A percentile compares a stretch with the other conserved stretches of the same genome.
Evolutionary conservation across 139 green algal species (phyloP).

Genomic region (Chlorella vulgaris): DNA sequence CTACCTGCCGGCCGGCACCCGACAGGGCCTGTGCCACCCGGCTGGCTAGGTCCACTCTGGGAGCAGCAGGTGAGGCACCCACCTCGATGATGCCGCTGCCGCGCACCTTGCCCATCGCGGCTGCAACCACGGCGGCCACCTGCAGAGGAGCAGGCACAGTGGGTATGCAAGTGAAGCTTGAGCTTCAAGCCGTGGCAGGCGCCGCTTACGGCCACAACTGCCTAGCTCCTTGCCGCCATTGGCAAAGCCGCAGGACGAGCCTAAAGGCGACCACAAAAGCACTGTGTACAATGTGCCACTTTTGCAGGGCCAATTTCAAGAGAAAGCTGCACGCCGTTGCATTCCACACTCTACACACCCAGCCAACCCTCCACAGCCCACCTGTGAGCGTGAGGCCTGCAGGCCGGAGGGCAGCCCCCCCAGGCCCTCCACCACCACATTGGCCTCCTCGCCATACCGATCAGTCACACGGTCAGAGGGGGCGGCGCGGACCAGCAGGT

Average conservation of each 20-base stretch:
- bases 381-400: constrained; percentile 11
- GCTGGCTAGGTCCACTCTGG: not conserved
- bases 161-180: too few species aligned
- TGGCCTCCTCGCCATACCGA: constrained; percentile 27
- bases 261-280: too few species aligned
- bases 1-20: constrained; percentile 7
- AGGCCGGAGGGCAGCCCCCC: constrained; percentile 13
- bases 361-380: not conserved
- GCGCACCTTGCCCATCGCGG: constrained; percentile 17
- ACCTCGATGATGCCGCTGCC: constrained; percentile 30
- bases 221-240: too few species aligned
- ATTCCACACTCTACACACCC: too few species aligned
- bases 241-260: too few species aligned
- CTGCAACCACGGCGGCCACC: constrained; percentile 9
- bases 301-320: too few species aligned
- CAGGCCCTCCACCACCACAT: constrained; percentile 9
- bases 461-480: constrained; percentile 21
- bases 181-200: too few species aligned
- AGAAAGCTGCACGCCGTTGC: too few species aligned
- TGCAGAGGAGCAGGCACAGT: not conserved
- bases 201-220: too few species aligned
- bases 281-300: too few species aligned
- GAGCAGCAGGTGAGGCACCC: constrained; percentile 10
- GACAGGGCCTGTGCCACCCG: constrained; percentile 13
- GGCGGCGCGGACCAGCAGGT: constrained; percentile 24